Evolutionary conservation across 768 basidiomycete genomes (phyloP).

Genomic region (Boletus rubropictus): DNA sequence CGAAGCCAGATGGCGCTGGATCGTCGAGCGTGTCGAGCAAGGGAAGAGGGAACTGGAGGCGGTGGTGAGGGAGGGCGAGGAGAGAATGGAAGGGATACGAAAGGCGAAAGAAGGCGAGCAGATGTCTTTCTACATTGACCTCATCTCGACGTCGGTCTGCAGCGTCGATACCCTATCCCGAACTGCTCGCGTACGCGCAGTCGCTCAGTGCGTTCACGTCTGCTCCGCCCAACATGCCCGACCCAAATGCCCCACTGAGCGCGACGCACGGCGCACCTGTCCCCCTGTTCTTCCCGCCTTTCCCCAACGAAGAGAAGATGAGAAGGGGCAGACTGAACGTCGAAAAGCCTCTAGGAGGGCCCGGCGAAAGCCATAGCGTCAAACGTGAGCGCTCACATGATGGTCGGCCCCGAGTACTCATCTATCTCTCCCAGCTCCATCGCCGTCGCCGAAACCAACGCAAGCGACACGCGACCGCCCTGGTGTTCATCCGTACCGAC

Average conservation of each 20-base stretch:
- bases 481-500: slow-evolving; percentile 65
- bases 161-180: slow-evolving; percentile 80
- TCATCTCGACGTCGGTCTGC: background rate
- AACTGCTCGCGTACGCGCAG: slow-evolving; percentile 78
- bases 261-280: slow-evolving; percentile 59
- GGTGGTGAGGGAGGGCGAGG: slow-evolving; percentile 71
- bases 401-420: background rate
- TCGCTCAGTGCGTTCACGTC: slow-evolving; percentile 83
- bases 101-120: slow-evolving; percentile 63
- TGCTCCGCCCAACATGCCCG: slow-evolving; percentile 84
- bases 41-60: slow-evolving; percentile 66
- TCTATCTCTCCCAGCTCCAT: slow-evolving; percentile 45
- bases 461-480: slow-evolving; percentile 42
- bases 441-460: slow-evolving; percentile 51
- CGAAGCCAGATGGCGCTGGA: slow-evolving; percentile 61
- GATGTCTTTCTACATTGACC: background rate
- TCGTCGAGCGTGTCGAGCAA: slow-evolving; percentile 58
- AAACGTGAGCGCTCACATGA: slow-evolving; percentile 44
- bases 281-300: slow-evolving; percentile 82
- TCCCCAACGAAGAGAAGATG: slow-evolving; percentile 91
- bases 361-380: slow-evolving; percentile 81
- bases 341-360: slow-evolving; percentile 69
- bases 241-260: slow-evolving; percentile 46
- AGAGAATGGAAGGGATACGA: slow-evolving; percentile 61
- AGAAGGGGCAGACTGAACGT: slow-evolving; percentile 73